Evolutionary conservation across 495 filamentous ascomycete species (phyloP).

Genomic region (Cairneyella variabilis): DNA sequence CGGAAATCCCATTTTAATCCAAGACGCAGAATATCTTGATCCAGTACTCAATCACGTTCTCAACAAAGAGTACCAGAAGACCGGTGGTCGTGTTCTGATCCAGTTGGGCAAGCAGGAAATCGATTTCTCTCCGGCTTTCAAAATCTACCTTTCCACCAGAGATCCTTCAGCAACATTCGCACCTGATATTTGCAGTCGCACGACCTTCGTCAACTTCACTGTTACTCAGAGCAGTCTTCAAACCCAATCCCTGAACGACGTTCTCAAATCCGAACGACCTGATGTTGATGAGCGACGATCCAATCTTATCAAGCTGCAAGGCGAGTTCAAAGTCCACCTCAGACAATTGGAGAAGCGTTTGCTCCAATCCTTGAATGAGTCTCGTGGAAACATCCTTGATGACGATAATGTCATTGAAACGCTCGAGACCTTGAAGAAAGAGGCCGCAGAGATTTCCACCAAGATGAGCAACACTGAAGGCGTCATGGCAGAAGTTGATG

Average conservation of each 20-base stretch:
- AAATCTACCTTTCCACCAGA: constrained; percentile 88
- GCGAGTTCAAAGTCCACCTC: constrained; percentile 96
- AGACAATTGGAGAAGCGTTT: constrained; percentile 94
- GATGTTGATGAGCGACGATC: constrained; percentile 97
- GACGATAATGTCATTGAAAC: constrained; percentile 98
- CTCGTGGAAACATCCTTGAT: constrained; percentile 95
- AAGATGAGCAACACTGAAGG: constrained; percentile 97
- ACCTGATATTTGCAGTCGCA: constrained; percentile 97
- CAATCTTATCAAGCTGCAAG: constrained; percentile 96
- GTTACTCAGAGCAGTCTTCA: constrained; percentile 98
- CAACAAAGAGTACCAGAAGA: constrained; percentile 99
- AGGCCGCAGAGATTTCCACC: constrained; percentile 89
- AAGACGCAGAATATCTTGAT: constrained; percentile 96
- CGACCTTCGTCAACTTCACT: constrained; percentile 99
- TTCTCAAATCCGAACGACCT: constrained; percentile 92
- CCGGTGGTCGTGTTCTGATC: constrained; percentile 96
- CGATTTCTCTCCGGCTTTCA: constrained; percentile 97
- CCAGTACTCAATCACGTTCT: constrained; percentile 97
- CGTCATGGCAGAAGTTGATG: constrained; percentile 96
- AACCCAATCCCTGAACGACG: constrained; percentile 94
- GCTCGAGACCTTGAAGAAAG: constrained; percentile 94
- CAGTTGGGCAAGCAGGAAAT: constrained; percentile 99
- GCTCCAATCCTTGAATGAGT: constrained; percentile 93
- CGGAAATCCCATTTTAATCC: constrained; percentile 96
- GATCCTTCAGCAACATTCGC: constrained; percentile 96